These are phyloP conservation scores for Pseudogymnoascus sp. DNA, from an alignment of 2,329 filamentous ascomycete genomes.

Conservation along the genomic window DNA sequence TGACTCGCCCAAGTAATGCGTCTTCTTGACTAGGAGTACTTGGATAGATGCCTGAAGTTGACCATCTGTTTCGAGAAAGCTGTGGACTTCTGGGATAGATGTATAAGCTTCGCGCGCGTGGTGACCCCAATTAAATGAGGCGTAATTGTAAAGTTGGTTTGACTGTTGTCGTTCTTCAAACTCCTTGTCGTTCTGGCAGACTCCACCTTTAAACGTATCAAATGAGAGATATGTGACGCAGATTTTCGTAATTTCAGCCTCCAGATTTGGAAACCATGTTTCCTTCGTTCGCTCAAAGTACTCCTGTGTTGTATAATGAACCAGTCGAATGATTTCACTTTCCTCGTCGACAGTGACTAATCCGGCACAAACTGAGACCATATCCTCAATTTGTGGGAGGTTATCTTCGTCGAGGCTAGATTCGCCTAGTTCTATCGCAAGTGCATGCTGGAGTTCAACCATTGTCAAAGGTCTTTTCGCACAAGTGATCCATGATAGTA, in stretches of 20 bases:
- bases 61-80: constrained; percentile 12
- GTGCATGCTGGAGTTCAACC: constrained; percentile 30
- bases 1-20: background rate
- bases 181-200: constrained; percentile 13
- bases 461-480: constrained; percentile 25
- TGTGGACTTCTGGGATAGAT: constrained; percentile 13
- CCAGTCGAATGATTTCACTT: constrained; percentile 21
- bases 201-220: constrained; percentile 23
- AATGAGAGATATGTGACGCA: constrained; percentile 30
- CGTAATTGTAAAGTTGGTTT: constrained; percentile 21
- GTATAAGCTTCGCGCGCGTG: constrained; percentile 18
- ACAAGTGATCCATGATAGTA: constrained; percentile 21
- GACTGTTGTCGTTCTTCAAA: constrained; percentile 13
- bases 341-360: constrained; percentile 23
- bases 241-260: constrained; percentile 14
- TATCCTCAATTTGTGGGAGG: constrained; percentile 17
- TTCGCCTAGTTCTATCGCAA: constrained; percentile 26
- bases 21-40: background rate
- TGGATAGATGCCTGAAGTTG: constrained; percentile 14
- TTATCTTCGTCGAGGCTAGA: constrained; percentile 22
- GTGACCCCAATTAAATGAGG: constrained; percentile 17
- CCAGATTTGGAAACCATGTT: constrained; percentile 15
- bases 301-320: constrained; percentile 33
- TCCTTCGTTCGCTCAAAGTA: constrained; percentile 33
- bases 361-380: constrained; percentile 20